Percentiles rank a stretch among this genome's conserved stretches.
These are phyloP conservation scores for Rhynchosporium graminicola DNA, from an alignment of 2,329 filamentous ascomycete genomes.

Conservation along the genomic window DNA sequence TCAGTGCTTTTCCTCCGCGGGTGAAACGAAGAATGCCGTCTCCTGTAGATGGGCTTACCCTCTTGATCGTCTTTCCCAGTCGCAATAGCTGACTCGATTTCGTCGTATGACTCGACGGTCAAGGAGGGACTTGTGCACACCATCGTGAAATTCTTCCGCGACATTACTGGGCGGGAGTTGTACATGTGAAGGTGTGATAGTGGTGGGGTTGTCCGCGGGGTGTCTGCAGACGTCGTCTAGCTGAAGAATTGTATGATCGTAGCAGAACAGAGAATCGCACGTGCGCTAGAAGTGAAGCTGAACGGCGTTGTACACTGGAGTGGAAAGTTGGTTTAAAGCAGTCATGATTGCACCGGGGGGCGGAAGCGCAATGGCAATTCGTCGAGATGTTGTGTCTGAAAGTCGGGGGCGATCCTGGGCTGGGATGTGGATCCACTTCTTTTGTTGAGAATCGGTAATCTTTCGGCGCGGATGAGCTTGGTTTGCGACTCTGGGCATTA, in stretches of 20 bases:
- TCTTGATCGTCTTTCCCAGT: constrained; percentile 27
- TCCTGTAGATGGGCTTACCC: constrained; percentile 33
- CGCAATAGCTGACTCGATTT: constrained; percentile 26
- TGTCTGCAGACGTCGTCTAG: neutral
- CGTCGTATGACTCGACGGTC: constrained; percentile 39
- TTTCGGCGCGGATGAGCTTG: constrained; percentile 12
- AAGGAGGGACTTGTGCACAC: constrained; percentile 39
- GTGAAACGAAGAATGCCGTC: constrained; percentile 59
- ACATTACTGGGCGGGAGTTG: constrained; percentile 1
- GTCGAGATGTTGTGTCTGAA: constrained; percentile 22
- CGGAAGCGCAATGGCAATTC: constrained; percentile 25
- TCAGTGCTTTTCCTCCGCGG: constrained; percentile 58
- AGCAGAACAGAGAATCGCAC: neutral
- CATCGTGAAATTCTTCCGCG: constrained; percentile 32
- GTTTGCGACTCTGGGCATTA: neutral
- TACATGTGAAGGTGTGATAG: neutral
- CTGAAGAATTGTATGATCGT: neutral
- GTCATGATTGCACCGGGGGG: constrained; percentile 27
- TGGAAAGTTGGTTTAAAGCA: constrained; percentile 22
- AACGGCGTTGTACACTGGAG: constrained; percentile 19
- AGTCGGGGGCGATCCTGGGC: constrained; percentile 10
- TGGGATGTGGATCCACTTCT: constrained; percentile 24
- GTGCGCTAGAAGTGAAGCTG: constrained; percentile 6
- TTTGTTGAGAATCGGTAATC: constrained; percentile 21
- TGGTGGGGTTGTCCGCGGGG: constrained; percentile 1